phyloP scores from a whole-genome alignment of 208 protist species.

The Leishmania lainsoni region DNA sequence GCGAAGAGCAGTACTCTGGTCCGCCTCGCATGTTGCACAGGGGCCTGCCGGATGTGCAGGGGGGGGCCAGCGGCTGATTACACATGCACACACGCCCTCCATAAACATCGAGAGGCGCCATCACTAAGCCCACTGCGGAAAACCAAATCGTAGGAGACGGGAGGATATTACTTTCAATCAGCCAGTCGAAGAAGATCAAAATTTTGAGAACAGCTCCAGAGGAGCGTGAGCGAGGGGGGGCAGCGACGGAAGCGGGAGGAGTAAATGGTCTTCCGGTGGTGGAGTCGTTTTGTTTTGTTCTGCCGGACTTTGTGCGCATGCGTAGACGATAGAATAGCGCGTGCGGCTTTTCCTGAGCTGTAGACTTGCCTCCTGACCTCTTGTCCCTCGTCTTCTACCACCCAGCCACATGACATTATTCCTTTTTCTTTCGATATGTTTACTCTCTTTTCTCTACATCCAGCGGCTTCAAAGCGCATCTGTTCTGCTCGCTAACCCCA shows the following conservation, averaged over 20 bases:
- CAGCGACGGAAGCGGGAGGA: too few relatives aligned
- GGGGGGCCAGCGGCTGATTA: background rate
- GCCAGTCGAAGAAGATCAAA: background rate
- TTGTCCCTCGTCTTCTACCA: background rate
- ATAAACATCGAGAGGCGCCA: background rate
- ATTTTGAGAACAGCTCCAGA: background rate
- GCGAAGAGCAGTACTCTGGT: background rate
- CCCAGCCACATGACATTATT: background rate
- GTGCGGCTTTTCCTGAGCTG: background rate
- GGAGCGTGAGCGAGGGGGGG: background rate
- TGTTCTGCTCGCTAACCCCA: background rate
- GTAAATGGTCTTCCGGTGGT: background rate
- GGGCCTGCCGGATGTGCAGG: background rate
- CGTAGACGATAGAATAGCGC: background rate
- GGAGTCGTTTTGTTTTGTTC: background rate
- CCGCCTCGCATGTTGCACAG: background rate
- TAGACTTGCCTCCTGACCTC: background rate
- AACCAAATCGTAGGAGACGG: background rate
- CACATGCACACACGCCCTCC: background rate
- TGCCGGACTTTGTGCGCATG: background rate
- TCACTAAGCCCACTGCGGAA: background rate
- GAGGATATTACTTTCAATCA: background rate
- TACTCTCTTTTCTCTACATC: background rate
- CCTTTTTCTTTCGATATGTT: background rate
- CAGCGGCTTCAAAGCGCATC: background rate